Conservation (phyloP, 2,329 filamentous ascomycete genomes). For the Alternaria ventricosa region DNA sequence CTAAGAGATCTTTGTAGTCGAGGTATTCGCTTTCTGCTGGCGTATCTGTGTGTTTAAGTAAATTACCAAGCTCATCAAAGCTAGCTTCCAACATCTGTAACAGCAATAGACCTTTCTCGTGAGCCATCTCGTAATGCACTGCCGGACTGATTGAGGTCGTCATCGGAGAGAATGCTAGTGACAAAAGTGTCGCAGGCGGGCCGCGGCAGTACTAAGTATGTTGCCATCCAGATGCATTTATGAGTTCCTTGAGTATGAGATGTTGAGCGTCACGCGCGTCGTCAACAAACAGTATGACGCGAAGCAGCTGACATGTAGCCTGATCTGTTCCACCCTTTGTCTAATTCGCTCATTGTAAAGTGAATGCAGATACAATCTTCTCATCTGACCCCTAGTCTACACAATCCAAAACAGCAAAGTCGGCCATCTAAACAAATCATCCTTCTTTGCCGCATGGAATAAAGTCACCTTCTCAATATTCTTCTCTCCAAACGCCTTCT, state of each 20-base stretch:
- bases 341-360: not conserved
- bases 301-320: not conserved
- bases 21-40: not conserved
- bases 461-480: conserved; percentile 6
- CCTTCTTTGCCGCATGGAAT: conserved; percentile 2
- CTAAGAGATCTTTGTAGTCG: not conserved
- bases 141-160: not conserved
- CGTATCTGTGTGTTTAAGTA: not conserved
- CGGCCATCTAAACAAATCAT: not conserved
- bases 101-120: not conserved
- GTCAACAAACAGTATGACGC: not conserved
- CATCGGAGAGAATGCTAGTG: not conserved
- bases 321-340: not conserved
- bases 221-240: not conserved
- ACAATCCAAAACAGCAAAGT: conserved; percentile 9
- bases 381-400: not conserved
- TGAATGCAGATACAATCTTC: not conserved
- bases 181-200: not conserved
- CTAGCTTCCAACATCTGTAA: not conserved
- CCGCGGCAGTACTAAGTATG: not conserved
- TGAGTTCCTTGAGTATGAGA: not conserved
- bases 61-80: not conserved
- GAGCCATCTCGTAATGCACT: not conserved
- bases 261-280: not conserved
- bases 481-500: not conserved